phyloP scores from a whole-genome alignment of 2,329 filamentous ascomycete genomes.

The Cercospora sp. region DNA sequence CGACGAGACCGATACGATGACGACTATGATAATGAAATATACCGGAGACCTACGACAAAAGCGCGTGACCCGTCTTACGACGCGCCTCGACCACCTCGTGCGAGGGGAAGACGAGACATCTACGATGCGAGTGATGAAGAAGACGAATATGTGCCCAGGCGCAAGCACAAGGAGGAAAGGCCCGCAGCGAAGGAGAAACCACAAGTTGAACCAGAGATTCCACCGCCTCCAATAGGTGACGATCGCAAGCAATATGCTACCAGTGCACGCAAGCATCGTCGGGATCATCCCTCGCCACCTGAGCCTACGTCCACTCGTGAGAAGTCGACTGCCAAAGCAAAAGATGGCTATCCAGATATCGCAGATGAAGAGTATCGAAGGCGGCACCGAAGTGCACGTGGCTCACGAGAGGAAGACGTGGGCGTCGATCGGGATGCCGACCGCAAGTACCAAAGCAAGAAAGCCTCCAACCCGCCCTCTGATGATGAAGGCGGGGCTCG shows the following conservation, averaged over 20 bases:
- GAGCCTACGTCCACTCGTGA: constrained; percentile 19
- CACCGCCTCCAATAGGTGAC: constrained; percentile 30
- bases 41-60: constrained; percentile 23
- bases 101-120: constrained; percentile 23
- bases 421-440: neutral
- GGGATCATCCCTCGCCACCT: constrained; percentile 16
- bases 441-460: constrained; percentile 8
- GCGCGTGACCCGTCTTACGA: constrained; percentile 21
- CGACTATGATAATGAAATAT: constrained; percentile 25
- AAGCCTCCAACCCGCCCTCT: neutral
- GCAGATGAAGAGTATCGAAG: constrained; percentile 13
- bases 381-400: constrained; percentile 11
- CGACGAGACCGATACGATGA: constrained; percentile 26
- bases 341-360: constrained; percentile 3
- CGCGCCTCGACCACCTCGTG: constrained; percentile 19
- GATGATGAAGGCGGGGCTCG: neutral
- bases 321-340: constrained; percentile 15
- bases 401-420: neutral
- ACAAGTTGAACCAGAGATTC: constrained; percentile 23
- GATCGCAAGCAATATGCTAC: constrained; percentile 22
- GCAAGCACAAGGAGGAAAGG: constrained; percentile 19
- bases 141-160: constrained; percentile 27
- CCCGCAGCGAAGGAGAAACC: constrained; percentile 18
- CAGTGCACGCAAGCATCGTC: constrained; percentile 11
- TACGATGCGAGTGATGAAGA: constrained; percentile 38